Conservation (phyloP, 495 filamentous ascomycete genomes). For the Aspergillus biplanus region DNA sequence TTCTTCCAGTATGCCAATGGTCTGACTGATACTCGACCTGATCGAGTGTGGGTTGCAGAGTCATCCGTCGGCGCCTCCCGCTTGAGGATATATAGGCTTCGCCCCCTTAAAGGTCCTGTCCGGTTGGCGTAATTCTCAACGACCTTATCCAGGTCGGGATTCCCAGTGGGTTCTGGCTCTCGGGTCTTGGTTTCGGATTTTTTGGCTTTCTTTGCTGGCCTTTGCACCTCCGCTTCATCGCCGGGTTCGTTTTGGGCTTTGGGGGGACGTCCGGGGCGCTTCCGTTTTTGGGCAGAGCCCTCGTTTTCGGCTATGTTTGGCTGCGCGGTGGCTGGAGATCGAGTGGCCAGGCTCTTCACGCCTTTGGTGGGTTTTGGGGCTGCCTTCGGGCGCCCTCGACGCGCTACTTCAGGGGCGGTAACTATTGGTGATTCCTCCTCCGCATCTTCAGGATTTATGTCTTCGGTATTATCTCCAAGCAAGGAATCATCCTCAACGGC, state of each 20-base stretch:
- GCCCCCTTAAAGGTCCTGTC: slow-evolving; percentile 52
- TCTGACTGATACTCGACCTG: slow-evolving; percentile 62
- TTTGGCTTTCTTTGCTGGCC: slow-evolving; percentile 43
- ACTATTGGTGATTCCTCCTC: slow-evolving; percentile 52
- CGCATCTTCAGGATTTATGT: slow-evolving; percentile 59
- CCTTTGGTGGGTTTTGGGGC: slow-evolving; percentile 15
- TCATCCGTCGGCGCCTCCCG: slow-evolving; percentile 62
- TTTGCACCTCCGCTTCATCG: slow-evolving; percentile 31
- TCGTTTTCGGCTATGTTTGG: slow-evolving; percentile 22
- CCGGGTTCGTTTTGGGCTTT: slow-evolving; percentile 30
- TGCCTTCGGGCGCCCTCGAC: slow-evolving; percentile 12
- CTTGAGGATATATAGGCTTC: slow-evolving; percentile 72
- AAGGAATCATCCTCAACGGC: slow-evolving; percentile 31
- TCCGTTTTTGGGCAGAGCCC: slow-evolving; percentile 26
- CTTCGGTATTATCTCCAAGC: slow-evolving; percentile 37
- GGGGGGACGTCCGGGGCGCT: slow-evolving; percentile 40
- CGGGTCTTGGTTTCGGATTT: slow-evolving; percentile 23
- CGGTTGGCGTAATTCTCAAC: slow-evolving; percentile 49
- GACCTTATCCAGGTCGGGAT: slow-evolving; percentile 44
- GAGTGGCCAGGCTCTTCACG: slow-evolving; percentile 19
- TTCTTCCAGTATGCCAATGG: slow-evolving; percentile 89
- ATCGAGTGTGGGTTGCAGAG: slow-evolving; percentile 55
- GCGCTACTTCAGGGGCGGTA: slow-evolving; percentile 20
- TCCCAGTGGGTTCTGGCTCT: slow-evolving; percentile 20
- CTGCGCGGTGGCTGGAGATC: slow-evolving; percentile 20